phyloP scores from a whole-genome alignment of 768 basidiomycete species.

The Lentinus tigrinus region DNA sequence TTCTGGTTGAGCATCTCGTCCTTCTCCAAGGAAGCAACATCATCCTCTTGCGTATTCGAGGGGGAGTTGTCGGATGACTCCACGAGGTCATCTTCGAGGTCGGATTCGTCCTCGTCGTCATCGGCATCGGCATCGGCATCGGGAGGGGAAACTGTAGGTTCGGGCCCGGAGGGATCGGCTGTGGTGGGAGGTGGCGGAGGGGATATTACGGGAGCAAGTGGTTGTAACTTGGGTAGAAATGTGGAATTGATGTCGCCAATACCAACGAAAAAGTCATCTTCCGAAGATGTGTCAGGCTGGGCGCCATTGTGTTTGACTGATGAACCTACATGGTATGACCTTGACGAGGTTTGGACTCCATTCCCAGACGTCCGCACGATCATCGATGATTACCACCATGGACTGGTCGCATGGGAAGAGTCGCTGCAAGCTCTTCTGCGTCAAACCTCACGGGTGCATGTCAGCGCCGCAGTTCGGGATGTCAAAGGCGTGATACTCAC shows the following conservation, averaged over 20 bases:
- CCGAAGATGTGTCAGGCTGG: constrained; percentile 17
- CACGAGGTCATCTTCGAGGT: constrained; percentile 3
- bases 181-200: constrained; percentile 17
- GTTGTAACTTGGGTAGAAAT: constrained; percentile 80
- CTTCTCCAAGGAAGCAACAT: constrained; percentile 43
- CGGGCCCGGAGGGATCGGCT: background rate
- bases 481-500: constrained; percentile 46
- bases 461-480: constrained; percentile 14
- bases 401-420: constrained; percentile 96
- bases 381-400: constrained; percentile 99
- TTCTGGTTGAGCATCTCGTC: constrained; percentile 69
- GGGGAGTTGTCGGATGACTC: constrained; percentile 5
- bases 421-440: constrained; percentile 87
- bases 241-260: constrained; percentile 98
- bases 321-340: constrained; percentile 85
- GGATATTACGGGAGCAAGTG: constrained; percentile 41
- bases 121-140: constrained; percentile 7
- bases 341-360: constrained; percentile 96
- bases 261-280: constrained; percentile 97
- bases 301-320: background rate
- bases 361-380: constrained; percentile 98
- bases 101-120: constrained; percentile 12
- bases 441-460: constrained; percentile 56
- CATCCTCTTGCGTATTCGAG: constrained; percentile 25
- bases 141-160: background rate